A percentile compares a stretch with the other conserved stretches of the same genome.
Evolutionary conservation across 192 early-diverging fungal species (phyloP).

Genomic region (Gaertneriomyces sp.): DNA sequence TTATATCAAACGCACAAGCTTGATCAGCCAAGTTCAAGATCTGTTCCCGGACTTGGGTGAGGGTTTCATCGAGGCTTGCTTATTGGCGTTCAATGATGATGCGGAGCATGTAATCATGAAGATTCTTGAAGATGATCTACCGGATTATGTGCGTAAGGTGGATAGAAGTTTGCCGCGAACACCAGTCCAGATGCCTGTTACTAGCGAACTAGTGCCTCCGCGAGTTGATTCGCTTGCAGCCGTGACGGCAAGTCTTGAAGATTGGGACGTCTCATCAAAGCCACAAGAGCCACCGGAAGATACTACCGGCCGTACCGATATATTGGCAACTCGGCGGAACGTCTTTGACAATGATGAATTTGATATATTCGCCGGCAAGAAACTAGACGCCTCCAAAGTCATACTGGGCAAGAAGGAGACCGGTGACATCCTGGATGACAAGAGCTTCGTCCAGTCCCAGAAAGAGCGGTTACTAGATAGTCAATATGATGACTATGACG

Average conservation of each 20-base stretch:
- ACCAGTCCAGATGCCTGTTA: neutral
- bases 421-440: constrained; percentile 51
- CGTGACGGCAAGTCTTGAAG: neutral
- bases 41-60: constrained; percentile 85
- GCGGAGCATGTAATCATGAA: constrained; percentile 73
- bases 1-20: constrained; percentile 51
- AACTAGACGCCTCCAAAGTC: constrained; percentile 62
- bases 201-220: neutral
- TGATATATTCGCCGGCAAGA: constrained; percentile 69
- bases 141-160: constrained; percentile 58
- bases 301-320: neutral
- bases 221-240: neutral
- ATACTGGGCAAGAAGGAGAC: constrained; percentile 71
- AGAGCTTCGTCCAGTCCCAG: constrained; percentile 36
- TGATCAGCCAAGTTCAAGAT: constrained; percentile 80
- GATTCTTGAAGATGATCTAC: constrained; percentile 75
- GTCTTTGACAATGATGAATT: constrained; percentile 93
- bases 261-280: too few species aligned
- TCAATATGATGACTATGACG: constrained; percentile 75
- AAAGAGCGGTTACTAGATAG: constrained; percentile 28
- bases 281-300: too few species aligned
- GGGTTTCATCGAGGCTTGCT: constrained; percentile 73
- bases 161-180: constrained; percentile 40
- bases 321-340: constrained; percentile 66
- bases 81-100: constrained; percentile 54